Base-by-base conservation (phyloP, 768 basidiomycete genomes). In the Lactarius psammicola region DNA sequence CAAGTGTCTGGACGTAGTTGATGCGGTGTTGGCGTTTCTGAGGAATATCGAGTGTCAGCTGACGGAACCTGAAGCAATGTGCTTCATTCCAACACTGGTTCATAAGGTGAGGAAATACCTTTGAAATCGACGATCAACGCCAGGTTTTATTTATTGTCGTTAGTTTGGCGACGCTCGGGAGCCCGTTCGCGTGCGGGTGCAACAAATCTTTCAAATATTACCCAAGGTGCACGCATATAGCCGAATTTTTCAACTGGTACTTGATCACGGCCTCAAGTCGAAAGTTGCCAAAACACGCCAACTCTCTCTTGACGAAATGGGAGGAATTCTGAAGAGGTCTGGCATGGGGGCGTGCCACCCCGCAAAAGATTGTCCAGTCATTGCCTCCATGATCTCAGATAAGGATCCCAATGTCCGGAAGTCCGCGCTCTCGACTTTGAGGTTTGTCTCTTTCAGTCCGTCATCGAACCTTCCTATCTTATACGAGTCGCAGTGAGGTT, bases 101-200 rank as follows among this genome's bases (percentile, higher is more conserved):
- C 85, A 85, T 79, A 98, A 97, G 84, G 96, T 95, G 71, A 68
- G 74, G 92, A 71, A 67, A 72, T 36, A 18, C 11, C 28, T 30
- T 17, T 9, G 56, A 36, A 15, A 20, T 31, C 23, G 8, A 20
- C 40, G 17, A 26, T 23, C 5, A 13, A 42, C 46, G n/a, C n/a
- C 15, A 5, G 3, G 18, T n/a, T 56, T 38, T 36, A 61, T 26
- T 34, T 55, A 60, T 65, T 28, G 13, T 71, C 8, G 17, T 44
- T 58, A 98, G 96, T 88, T 98, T 66, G 97, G 97, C 17, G 97
- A 98, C 78, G 86, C 89, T 33, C 83, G 94, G 31, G 94, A 95
- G 76, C 87, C 85, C 66, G 84, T 94, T 53, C 86, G 94, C 8
- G 73, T 79, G 55, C 86, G 95, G 58, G 87, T 97, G 26, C 87